Base-by-base conservation (phyloP, 371 early-diverging fungal genomes). In the Blakeslea trispora region DNA sequence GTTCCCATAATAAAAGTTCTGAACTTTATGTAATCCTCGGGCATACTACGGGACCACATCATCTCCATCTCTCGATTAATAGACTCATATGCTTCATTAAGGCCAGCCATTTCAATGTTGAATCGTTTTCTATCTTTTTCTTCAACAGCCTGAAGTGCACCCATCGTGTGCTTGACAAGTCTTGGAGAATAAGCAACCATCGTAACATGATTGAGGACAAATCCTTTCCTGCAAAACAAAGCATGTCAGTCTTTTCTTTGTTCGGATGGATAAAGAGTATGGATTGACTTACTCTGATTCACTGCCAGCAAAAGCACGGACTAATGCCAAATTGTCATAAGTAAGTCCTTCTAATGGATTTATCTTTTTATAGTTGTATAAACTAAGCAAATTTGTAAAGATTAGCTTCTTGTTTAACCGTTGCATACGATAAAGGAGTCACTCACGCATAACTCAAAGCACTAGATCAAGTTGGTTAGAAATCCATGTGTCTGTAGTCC, bases 1-100 rank as follows among this genome's bases (percentile, higher is more conserved):
- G 87, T 88, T 3, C 94, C 94, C 87, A 91, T 90, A 64, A 94
- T 91, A 67, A 92, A 94, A 0, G 94, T 93, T 22, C 94, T 79
- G 78, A 92, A 94, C 64, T 89, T 84, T 48, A 82, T 68, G 55
- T 94, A 93, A 56, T 89, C 91, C 1, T 70, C 77, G n/a, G 91
- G 84, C 40, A 81, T 57, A 44, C 83, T 82, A 35, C 83, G 80
- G 32, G 75, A 73, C 89, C 92, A 89, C 85, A 94, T 93, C 50
- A 81, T 84, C 42, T 91, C 88, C 90, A 94, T 86, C 48, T 83
- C 83, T 23, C 61, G 66, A 68, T 93, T 94, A 57, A 93, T 85
- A 28, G 61, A 61, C 15, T 72, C 71, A 64, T 91, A 82, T 2
- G 87, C 83, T 6, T 68, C 72, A 34, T 83, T 74, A 51, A 93